Conservation (phyloP, 179 eudicot genomes). For the Carnegiea gigantea region DNA sequence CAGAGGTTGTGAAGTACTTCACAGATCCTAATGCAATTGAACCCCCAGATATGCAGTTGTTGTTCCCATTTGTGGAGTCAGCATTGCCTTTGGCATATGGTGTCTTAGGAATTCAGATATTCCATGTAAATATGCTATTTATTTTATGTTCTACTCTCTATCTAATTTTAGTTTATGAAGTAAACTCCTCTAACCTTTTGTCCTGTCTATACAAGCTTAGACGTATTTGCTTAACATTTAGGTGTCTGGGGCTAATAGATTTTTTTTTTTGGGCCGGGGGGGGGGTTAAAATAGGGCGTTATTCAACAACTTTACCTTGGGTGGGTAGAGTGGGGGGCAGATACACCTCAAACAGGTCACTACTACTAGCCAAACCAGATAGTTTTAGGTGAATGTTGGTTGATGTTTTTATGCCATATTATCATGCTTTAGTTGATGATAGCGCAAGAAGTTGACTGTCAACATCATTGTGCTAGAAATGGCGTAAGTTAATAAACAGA, state of each 20-base stretch:
- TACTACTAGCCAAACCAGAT: neutral
- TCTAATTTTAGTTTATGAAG: conserved; percentile 3
- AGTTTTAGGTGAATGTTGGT: neutral
- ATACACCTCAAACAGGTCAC: neutral
- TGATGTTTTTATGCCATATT: too few species aligned
- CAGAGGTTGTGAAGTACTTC: conserved; percentile 92
- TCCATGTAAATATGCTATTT: conserved; percentile 61
- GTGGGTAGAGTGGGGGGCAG: neutral
- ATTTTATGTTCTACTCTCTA: conserved; percentile 1
- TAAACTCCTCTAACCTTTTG: neutral
- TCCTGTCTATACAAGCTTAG: neutral
- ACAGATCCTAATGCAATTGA: conserved; percentile 94
- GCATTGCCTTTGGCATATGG: conserved; percentile 96
- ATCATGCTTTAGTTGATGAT: neutral
- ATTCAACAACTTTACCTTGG: neutral
- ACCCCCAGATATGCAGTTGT: conserved; percentile 93
- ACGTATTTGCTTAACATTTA: neutral
- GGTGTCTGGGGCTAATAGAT: too few species aligned
- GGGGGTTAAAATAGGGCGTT: neutral
- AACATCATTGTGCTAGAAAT: neutral
- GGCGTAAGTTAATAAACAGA: neutral
- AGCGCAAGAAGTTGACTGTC: neutral
- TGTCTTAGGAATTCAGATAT: conserved; percentile 86
- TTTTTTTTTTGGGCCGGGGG: neutral
- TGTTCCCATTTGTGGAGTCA: conserved; percentile 88